Conservation (phyloP, 2,329 filamentous ascomycete species). For the Emmonsiellopsis sp. region DNA sequence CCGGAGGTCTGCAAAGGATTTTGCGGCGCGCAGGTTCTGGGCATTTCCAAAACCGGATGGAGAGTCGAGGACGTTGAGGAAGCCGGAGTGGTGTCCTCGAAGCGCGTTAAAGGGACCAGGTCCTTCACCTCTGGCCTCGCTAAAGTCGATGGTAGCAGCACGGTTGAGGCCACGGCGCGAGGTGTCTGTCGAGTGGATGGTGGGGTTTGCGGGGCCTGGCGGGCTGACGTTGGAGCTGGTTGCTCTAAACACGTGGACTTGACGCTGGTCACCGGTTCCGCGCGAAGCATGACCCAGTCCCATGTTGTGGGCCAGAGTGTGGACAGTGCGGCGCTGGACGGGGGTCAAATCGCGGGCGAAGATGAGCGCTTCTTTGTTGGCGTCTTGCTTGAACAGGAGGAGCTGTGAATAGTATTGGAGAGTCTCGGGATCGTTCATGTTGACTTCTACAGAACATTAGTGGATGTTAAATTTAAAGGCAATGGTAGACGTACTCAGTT, state of each 20-base stretch:
- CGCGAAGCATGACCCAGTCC: conserved; percentile 83
- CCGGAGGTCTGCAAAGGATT: conserved; percentile 91
- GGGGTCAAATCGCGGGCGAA: conserved; percentile 76
- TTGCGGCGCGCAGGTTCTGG: conserved; percentile 79
- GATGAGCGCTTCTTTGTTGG: conserved; percentile 66
- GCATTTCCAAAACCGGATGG: conserved; percentile 55
- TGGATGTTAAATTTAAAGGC: conserved; percentile 8
- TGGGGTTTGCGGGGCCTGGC: conserved; percentile 52
- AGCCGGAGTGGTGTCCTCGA: conserved; percentile 62
- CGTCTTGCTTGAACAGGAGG: conserved; percentile 76
- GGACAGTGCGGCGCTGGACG: conserved; percentile 77
- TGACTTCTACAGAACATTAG: conserved; percentile 49
- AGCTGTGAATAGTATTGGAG: conserved; percentile 86
- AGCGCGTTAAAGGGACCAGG: conserved; percentile 65
- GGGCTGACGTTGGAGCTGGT: conserved; percentile 48
- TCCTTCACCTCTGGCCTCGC: conserved; percentile 65
- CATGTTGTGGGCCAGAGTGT: conserved; percentile 93
- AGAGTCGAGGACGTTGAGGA: conserved; percentile 80
- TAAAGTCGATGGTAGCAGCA: conserved; percentile 96
- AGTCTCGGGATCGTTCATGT: conserved; percentile 83
- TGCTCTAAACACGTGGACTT: conserved; percentile 73
- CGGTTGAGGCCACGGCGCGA: conserved; percentile 79
- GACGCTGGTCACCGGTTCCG: conserved; percentile 75
- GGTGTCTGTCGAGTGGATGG: conserved; percentile 61
- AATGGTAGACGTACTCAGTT: conserved; percentile 23